Base-by-base conservation (phyloP, 2,329 filamentous ascomycete species). In the Coniochaeta sp. region DNA sequence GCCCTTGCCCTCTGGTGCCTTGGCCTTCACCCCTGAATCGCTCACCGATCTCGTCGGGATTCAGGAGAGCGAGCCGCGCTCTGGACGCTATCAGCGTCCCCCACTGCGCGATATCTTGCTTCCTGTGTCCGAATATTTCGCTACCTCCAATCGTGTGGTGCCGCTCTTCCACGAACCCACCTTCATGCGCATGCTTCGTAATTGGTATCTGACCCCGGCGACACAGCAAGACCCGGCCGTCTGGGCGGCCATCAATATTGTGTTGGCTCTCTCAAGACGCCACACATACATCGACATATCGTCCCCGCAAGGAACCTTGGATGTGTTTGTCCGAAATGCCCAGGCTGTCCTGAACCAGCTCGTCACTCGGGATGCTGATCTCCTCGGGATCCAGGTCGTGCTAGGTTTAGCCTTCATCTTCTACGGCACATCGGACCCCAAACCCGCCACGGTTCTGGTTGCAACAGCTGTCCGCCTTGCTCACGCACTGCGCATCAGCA, bases 191-290 rank as follows among this genome's bases (percentile, higher is more conserved):
- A 62, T 65, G 59, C 58, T 68, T 17, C 60, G 61, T 10, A 44
- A 54, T 0, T 68, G 63, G 61, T 67, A 66, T 40, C 38, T 55
- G 1, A 55, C 54, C 4, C 57, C 61, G 10, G 30, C 4, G 2
- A 61, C 60, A 4, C 66, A 66, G 59, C 68, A 66, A 9, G 68
- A 61, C 10, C 66, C 60, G 2, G 61, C 61, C 14, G 55, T 47
- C 2, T 58, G 68, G 63, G 50, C 68, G 55, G 60, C 66, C 60
- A 58, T 73, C 65, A 60, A 71, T 65, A 32, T 69, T 59, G 56
- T 64, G 1, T 52, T 65, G 2, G 65, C 70, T 12, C 57, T 65
- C 17, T 40, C 54, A 8, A 58, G 59, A n/a, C 58, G 59, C 5
- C 32, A 60, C 6, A 52, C 47, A 52, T 52, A 52, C 47, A 52